phyloP scores from a whole-genome alignment of 192 early-diverging fungal genomes.

The Diversispora eburnea region DNA sequence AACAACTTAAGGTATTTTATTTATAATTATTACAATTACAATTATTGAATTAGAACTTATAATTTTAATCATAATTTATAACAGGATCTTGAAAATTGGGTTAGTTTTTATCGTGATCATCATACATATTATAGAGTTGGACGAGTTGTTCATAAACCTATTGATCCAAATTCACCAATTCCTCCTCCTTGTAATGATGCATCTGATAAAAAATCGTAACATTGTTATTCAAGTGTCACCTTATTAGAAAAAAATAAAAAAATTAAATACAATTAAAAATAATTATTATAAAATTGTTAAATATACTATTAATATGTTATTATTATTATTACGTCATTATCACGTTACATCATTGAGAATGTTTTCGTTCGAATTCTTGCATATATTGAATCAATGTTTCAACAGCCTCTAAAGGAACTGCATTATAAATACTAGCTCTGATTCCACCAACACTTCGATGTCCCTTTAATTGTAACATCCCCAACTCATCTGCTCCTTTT shows the following conservation, averaged over 20 bases:
- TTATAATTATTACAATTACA: not conserved
- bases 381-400: slow-evolving; percentile 75
- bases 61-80: slow-evolving; percentile 3
- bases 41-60: not conserved
- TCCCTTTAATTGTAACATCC: slow-evolving; percentile 89
- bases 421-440: slow-evolving; percentile 91
- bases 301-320: too few relatives aligned
- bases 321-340: too few relatives aligned
- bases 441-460: slow-evolving; percentile 95
- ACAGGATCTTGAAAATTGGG: slow-evolving; percentile 76
- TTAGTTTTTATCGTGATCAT: slow-evolving; percentile 81
- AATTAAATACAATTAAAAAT: too few relatives aligned
- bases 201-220: not conserved
- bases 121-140: slow-evolving; percentile 88
- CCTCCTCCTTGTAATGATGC: slow-evolving; percentile 65
- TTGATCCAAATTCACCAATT: slow-evolving; percentile 78
- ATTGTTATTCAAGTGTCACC: not conserved
- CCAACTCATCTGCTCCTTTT: slow-evolving; percentile 67
- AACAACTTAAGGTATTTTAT: slow-evolving; percentile 65
- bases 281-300: too few relatives aligned
- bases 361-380: slow-evolving; percentile 72
- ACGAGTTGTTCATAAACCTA: slow-evolving; percentile 71
- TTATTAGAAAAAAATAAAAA: too few relatives aligned
- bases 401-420: slow-evolving; percentile 81
- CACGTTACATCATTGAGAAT: slow-evolving; percentile 26